phyloP scores from a whole-genome alignment of 176 grass and related monocot genomes.

The Bonia amplexicaulis region DNA sequence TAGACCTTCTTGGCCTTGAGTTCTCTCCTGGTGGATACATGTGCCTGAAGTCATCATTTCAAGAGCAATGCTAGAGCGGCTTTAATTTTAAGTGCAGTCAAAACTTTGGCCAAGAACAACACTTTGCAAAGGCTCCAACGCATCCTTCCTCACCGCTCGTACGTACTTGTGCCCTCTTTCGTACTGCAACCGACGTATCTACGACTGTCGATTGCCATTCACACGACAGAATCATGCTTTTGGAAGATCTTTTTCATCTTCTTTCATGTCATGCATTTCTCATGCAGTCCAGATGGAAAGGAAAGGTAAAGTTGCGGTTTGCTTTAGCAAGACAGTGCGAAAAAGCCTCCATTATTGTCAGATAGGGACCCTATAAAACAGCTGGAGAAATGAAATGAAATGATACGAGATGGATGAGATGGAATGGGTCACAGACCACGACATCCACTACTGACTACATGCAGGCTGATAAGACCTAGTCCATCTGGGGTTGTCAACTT shows the following conservation, averaged over 20 bases:
- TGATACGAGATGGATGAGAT: neutral
- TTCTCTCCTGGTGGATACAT: neutral
- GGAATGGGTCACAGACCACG: neutral
- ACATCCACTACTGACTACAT: constrained; percentile 30
- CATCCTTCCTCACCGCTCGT: neutral
- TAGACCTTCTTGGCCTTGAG: neutral
- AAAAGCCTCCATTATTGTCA: constrained; percentile 42
- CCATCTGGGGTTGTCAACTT: constrained; percentile 35
- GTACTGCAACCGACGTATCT: neutral
- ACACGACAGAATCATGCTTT: neutral
- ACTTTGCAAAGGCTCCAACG: neutral
- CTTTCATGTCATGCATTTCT: neutral
- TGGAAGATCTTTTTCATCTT: neutral
- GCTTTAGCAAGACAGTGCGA: neutral
- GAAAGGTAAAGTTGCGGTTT: neutral
- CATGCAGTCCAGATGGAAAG: constrained; percentile 11
- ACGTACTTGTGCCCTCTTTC: neutral
- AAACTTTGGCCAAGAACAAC: neutral
- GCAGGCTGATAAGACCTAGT: constrained; percentile 13
- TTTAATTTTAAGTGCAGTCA: neutral
- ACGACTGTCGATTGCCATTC: constrained; percentile 7
- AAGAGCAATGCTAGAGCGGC: neutral
- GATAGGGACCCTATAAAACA: neutral
- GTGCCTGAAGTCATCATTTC: neutral
- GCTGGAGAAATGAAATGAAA: neutral